Conservation (phyloP, 2,329 filamentous ascomycete species). For the Colletotrichum musicola region DNA sequence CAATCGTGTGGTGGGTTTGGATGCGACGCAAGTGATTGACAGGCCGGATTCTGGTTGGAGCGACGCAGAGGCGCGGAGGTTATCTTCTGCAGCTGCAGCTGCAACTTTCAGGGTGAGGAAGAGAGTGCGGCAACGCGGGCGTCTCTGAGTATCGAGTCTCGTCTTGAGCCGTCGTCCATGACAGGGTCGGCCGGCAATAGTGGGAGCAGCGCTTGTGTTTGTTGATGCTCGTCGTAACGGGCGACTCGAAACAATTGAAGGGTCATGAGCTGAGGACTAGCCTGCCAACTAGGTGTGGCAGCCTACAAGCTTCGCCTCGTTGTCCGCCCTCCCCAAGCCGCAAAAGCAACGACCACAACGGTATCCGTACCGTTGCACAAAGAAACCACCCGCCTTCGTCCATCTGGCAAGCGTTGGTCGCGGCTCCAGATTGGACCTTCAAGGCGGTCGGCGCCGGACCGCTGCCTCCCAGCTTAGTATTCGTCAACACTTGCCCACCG, state of each 20-base stretch:
- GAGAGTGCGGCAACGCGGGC: not conserved
- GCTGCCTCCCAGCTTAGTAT: slow-evolving; percentile 8
- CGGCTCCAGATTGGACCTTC: not conserved
- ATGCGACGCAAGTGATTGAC: slow-evolving; percentile 34
- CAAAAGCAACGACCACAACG: not conserved
- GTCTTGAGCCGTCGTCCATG: too few species aligned
- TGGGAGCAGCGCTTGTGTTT: slow-evolving; percentile 14
- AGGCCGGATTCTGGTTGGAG: slow-evolving; percentile 29
- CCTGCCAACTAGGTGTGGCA: slow-evolving; percentile 11
- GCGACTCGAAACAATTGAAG: slow-evolving; percentile 34
- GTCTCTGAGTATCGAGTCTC: not conserved
- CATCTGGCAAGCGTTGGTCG: slow-evolving; percentile 13
- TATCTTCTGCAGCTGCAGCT: slow-evolving; percentile 27
- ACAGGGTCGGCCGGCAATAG: slow-evolving; percentile 26
- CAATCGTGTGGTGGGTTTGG: slow-evolving; percentile 29
- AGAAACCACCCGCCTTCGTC: slow-evolving; percentile 6
- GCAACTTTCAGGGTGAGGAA: slow-evolving; percentile 38
- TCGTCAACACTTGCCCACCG: not conserved
- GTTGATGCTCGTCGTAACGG: slow-evolving; percentile 28
- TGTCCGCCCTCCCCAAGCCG: slow-evolving; percentile 8
- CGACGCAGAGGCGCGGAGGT: slow-evolving; percentile 25
- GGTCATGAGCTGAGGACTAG: slow-evolving; percentile 23
- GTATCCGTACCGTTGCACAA: slow-evolving; percentile 12
- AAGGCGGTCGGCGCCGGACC: slow-evolving; percentile 9
- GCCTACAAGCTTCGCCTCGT: slow-evolving; percentile 29